Evolutionary conservation across 2,329 filamentous ascomycete species (phyloP), one percentile per base, ranked within the genome.

Genomic region (Dactylellina parvicollis): DNA sequence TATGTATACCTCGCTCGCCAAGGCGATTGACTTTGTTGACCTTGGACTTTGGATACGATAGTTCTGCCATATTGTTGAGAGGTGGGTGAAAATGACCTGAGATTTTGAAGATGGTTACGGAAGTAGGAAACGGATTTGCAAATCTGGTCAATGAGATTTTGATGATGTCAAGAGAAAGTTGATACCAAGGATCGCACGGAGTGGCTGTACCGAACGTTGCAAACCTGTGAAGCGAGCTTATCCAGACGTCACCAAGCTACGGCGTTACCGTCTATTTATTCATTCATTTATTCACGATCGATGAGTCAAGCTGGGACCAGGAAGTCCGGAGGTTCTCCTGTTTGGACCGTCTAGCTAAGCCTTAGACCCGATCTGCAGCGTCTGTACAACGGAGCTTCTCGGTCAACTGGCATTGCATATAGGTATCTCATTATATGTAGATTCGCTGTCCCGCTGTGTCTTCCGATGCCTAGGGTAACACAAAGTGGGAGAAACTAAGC

Each of bases 11-110:
- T 82, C 87, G 84, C 73, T 86, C 83, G 76, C 86, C 86, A 77
- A 89, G 86, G 24, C 90, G 85, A 76, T 90, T 90, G 75, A 91
- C 85, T 24, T 86, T 89, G 80, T 88, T 90, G 76, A 84, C 83
- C 26, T 84, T 81, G 77, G 85, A 83, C 78, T 87, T 89, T 49
- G 89, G 88, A 75, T 91, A 91, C 75, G 86, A 82, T 12, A 87
- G 82, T 10, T 81, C 79, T 14, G 82, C 80, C 83, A 85, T 85
- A 3, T 77, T 81, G 78, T 34, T 7, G n/a, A n/a, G n/a, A n/a
- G n/a, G n/a, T n/a, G n/a, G n/a, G 34, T 38, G 34, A 38, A 38
- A 38, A 7, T 38, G 30, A 12, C 30, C 16, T n/a, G 16, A 14
- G 12, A 38, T n/a, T n/a, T n/a, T n/a, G n/a, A 14, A 38, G 4